Evolutionary conservation across 306 rosid species (phyloP), one percentile per base, ranked within the genome.

Genomic region (Trifolium dubium): DNA sequence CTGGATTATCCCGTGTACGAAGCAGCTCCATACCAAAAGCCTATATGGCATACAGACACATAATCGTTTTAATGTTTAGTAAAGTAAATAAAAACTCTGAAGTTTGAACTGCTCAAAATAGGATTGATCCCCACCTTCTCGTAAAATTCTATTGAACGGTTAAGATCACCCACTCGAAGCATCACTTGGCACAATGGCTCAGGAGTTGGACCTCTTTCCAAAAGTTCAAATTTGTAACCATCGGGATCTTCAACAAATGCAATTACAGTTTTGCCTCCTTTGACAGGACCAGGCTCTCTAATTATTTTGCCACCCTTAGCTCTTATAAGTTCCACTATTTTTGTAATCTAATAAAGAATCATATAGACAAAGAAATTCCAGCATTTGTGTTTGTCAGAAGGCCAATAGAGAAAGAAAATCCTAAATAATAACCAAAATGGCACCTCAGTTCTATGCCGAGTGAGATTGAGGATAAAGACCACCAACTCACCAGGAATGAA

Each of bases 1-100:
- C 98, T 5, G 98, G 96, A 85, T 88, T 91, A 73, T 94, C 97
- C 66, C 92, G 84, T 69, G 79, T 91, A 34, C 92, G 90, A 63
- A 94, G 98, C 79, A 94, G 94, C 88, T 91, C 94, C 98, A 94
- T 83, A 66, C 98, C 98, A 85, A 88, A 94, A 74, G 97, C 98
- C 98, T 90, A 70, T 77, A 80, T 8, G 31, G 50, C 30, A 66
- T 34, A 50, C 63, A 77, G 80, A 58, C 65, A 60, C 40, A 51
- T 15, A 74, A 58, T 77, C 39, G 68, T 75, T 58, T 80, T 58
- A 60, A 30, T 19, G 71, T 18, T 39, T n/a, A 13, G 44, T 58
- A 53, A 35, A 55, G 12, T 5, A 64, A 68, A 70, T 14, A 31
- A 63, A 69, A 50, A 44, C 46, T 49, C 8, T 6, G 30, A 39